Percentiles rank a stretch among this genome's conserved stretches.
Conservation (phyloP, 257 asterid genomes). For the Forsythia suspensa region DNA sequence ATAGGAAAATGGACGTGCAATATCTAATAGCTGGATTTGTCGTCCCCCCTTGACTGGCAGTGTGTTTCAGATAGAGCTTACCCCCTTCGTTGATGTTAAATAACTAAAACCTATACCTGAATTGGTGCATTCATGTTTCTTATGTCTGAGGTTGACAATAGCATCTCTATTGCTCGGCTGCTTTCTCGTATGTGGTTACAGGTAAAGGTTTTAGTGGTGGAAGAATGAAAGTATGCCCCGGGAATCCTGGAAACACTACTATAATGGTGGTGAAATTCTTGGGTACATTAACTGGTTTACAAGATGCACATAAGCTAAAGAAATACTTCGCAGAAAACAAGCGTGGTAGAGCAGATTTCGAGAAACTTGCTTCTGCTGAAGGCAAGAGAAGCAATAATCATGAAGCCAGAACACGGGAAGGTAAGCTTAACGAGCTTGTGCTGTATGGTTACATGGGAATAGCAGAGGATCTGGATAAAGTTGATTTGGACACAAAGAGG, state of each 20-base stretch:
- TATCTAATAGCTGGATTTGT: background rate
- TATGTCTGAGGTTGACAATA: background rate
- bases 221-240: slow-evolving; percentile 29
- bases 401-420: slow-evolving; percentile 6
- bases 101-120: background rate
- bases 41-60: too few relatives aligned
- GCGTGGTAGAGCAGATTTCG: slow-evolving; percentile 30
- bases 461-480: slow-evolving; percentile 41
- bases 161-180: background rate
- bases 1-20: background rate
- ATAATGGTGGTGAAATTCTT: slow-evolving; percentile 38
- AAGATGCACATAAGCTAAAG: slow-evolving; percentile 39
- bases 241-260: slow-evolving; percentile 29
- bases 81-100: too few relatives aligned
- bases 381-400: background rate
- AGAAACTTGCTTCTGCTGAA: background rate
- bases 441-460: slow-evolving; percentile 39
- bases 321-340: slow-evolving; percentile 26
- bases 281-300: slow-evolving; percentile 32
- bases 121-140: background rate
- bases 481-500: slow-evolving; percentile 36
- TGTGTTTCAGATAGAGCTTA: too few relatives aligned
- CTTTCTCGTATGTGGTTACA: slow-evolving; percentile 10
- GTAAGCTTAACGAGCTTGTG: slow-evolving; percentile 19
- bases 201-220: slow-evolving; percentile 36